Evolutionary conservation across 768 basidiomycete genomes (phyloP).

Genomic region (Mycena sanguinolenta): DNA sequence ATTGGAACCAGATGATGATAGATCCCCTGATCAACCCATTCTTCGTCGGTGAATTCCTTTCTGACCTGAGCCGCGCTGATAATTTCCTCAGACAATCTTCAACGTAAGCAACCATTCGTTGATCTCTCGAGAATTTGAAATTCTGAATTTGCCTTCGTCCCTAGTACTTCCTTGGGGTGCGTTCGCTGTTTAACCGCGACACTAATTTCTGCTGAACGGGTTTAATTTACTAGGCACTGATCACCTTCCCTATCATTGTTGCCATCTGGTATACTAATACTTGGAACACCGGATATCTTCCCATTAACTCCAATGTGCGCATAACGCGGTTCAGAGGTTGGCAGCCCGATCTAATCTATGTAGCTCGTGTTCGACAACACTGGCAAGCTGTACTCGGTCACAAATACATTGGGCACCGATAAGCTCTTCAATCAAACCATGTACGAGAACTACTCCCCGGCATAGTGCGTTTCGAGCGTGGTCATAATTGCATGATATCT

Average conservation of each 20-base stretch:
- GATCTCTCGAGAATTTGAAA: neutral
- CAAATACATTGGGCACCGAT: no score
- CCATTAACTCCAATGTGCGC: conserved; percentile 51
- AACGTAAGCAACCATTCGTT: conserved; percentile 12
- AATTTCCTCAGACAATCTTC: conserved; percentile 18
- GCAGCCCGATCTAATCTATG: no score
- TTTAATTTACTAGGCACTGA: conserved; percentile 8
- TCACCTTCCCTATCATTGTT: conserved; percentile 25
- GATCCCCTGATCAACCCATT: conserved; percentile 45
- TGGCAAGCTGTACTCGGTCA: no score
- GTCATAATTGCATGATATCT: neutral
- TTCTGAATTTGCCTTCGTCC: neutral
- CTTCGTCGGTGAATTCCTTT: conserved; percentile 42
- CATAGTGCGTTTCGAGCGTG: no score
- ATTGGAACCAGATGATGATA: no score
- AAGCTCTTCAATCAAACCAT: no score
- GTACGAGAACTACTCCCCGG: no score
- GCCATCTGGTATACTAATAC: conserved; percentile 44
- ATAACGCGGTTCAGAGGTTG: neutral
- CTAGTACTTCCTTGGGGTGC: no score
- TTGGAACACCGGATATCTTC: conserved; percentile 53
- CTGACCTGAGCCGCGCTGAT: neutral
- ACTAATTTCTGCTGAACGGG: no score
- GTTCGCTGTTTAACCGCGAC: neutral
- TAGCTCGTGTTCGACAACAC: no score